Conservation (phyloP, 768 basidiomycete species). For the Russula sp. region DNA sequence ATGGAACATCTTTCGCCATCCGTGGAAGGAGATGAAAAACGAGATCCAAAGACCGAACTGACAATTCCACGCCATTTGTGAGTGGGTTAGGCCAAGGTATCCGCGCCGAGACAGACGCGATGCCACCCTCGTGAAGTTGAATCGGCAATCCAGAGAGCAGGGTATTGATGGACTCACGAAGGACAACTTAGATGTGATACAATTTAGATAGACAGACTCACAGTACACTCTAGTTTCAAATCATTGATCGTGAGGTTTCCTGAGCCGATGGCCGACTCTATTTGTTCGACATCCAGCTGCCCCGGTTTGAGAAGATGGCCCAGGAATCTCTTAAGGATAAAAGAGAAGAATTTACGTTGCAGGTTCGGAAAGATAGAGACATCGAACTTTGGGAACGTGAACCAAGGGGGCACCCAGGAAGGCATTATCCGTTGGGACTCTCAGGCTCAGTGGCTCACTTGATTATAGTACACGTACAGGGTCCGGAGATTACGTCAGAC, state of each 20-base stretch:
- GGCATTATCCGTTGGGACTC: slow-evolving; percentile 25
- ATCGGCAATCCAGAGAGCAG: slow-evolving; percentile 61
- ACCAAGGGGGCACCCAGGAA: slow-evolving; percentile 39
- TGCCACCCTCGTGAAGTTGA: slow-evolving; percentile 57
- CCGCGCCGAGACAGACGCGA: slow-evolving; percentile 67
- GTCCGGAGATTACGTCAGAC: slow-evolving; percentile 5
- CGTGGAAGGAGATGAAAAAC: slow-evolving; percentile 42
- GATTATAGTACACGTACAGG: not conserved
- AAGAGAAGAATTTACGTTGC: slow-evolving; percentile 85
- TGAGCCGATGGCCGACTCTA: slow-evolving; percentile 89
- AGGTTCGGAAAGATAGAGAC: slow-evolving; percentile 61
- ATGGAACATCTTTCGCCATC: slow-evolving; percentile 21
- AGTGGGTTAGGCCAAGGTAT: slow-evolving; percentile 85
- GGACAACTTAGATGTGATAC: slow-evolving; percentile 18
- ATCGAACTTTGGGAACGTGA: slow-evolving; percentile 54
- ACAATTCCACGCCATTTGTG: slow-evolving; percentile 62
- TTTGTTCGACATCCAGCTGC: slow-evolving; percentile 77
- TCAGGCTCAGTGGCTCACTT: not conserved
- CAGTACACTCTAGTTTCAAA: slow-evolving; percentile 70
- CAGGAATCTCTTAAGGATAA: slow-evolving; percentile 71
- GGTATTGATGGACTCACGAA: slow-evolving; percentile 66
- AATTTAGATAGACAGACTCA: slow-evolving; percentile 32
- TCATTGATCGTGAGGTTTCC: slow-evolving; percentile 84
- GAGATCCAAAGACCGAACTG: slow-evolving; percentile 60
- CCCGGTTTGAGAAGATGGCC: slow-evolving; percentile 86